Base-by-base conservation (phyloP, 805 yeast species). In the Barnettozyma siamensis region DNA sequence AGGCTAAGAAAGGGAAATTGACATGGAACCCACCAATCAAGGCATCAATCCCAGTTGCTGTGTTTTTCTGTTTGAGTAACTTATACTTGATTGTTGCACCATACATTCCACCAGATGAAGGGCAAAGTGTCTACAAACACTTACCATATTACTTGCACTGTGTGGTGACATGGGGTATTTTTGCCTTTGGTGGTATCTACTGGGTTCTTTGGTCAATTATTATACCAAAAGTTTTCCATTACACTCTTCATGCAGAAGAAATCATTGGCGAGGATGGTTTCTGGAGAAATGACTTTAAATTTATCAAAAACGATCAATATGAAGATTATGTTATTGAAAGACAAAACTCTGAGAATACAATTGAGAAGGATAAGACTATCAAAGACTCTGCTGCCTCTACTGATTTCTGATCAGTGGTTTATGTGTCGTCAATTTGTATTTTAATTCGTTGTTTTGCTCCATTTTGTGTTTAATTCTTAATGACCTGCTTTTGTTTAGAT, bases 61-160 rank as follows among this genome's bases (percentile, higher is more conserved):
- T 68, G 1, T 84, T 82, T 67, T 85, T 85, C 60, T 66, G 73
- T 39, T 61, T 84, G 39, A 70, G 86, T 9, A 80, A 86, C 11
- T 52, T 81, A 24, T 85, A 83, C 57, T 67, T 85, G 54, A 71
- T 83, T 40, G 74, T 76, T 42, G 89, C 91, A 26, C 94, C 94
- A 37, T 85, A 82, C 57, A 71, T 85, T 46, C 88, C 93, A 34
- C 94, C 94, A 36, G 57, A 69, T 17, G 67, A 55, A 16, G 84
- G 81, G 28, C 81, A 83, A 63, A 68, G 72, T 29, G 88, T 85
- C 40, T 85, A 85, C 68, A 61, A 75, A n/a, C 49, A 59, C 37
- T 65, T 85, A 53, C 94, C 94, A 23, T 85, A 85, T 65, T 85
- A 78, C 71, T 70, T 80, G 42, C 89, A 83, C 59, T 80, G 88